A percentile compares a stretch with the other conserved stretches of the same genome.
Conservation (phyloP, 345 rosid species). For the Reutealis trisperma region DNA sequence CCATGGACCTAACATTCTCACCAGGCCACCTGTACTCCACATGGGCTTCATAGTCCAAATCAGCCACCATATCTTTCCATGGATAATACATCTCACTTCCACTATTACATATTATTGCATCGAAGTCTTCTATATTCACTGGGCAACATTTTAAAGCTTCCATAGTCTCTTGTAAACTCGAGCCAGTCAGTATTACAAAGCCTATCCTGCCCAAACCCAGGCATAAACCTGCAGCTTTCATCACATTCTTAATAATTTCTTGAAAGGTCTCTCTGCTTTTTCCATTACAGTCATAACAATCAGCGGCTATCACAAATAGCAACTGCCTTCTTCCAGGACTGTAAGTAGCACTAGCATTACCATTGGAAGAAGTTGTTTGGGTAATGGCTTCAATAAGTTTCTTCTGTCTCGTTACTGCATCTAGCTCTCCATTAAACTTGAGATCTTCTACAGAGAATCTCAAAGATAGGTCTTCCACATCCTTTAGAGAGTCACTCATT, state of each 20-base stretch:
- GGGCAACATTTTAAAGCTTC: constrained; percentile 51
- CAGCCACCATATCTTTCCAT: constrained; percentile 73
- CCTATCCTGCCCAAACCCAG: constrained; percentile 55
- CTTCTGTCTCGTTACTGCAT: constrained; percentile 64
- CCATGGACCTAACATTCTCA: constrained; percentile 61
- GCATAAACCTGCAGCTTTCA: constrained; percentile 57
- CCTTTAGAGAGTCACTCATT: constrained; percentile 81
- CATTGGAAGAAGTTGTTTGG: constrained; percentile 49
- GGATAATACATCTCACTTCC: constrained; percentile 83
- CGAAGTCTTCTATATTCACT: constrained; percentile 70
- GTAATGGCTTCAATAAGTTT: constrained; percentile 65
- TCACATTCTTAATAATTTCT: constrained; percentile 59
- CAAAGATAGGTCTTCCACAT: constrained; percentile 77
- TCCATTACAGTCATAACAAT: constrained; percentile 57
- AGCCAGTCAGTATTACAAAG: constrained; percentile 66
- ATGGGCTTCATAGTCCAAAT: constrained; percentile 69
- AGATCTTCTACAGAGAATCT: constrained; percentile 76
- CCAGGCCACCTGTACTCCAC: constrained; percentile 89
- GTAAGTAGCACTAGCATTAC: constrained; percentile 42
- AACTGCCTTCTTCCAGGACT: constrained; percentile 75
- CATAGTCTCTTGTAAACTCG: constrained; percentile 55
- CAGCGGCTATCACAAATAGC: constrained; percentile 72
- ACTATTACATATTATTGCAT: constrained; percentile 80
- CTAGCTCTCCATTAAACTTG: constrained; percentile 65
- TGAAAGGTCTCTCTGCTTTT: constrained; percentile 41